Evolutionary conservation across 1,284 basidiomycete genomes (phyloP), one percentile per base, ranked within the genome.

Genomic region (Ceratobasidium sp.): DNA sequence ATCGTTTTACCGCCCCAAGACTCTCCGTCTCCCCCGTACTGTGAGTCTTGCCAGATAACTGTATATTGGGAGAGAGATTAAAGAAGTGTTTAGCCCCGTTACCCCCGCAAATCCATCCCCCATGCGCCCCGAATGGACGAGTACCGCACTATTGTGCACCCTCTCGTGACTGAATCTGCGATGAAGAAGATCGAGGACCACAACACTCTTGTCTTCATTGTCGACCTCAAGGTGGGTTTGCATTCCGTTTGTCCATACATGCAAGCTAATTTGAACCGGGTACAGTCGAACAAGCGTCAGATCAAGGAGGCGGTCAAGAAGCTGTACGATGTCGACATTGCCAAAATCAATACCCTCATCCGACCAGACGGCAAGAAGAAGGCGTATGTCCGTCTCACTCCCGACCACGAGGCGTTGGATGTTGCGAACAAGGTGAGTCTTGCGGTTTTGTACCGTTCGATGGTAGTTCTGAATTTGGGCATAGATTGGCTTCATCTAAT

Each of bases 181-280:
- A 94, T 93, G 92, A 94, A 94, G 87, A 98, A 99, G 89, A 98
- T 99, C 75, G 96, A 99, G 86, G 96, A 98, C 82, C 90, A 98
- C 86, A 99, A 99, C 85, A 98, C 96, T 50, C 88, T 99, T 71
- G 96, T 98, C 72, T 98, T 98, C 85, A 92, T 98, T 74, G 94
- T 97, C 68, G 96, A 98, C 82, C 80, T 98, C 80, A 90, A 88
- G 79, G 85, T 65, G 35, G 6, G 49, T 20, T 8, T 50, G 32
- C 22, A 31, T 45, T 7, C n/a, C 20, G 8, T 20, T 6, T 12
- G 13, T 12, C 10, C 22, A 47, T 20, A 6, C 45, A 20, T 7
- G 35, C 15, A 42, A 31, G 25, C 82, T 6, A 2, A 29, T 31
- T 35, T n/a, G 4, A 3, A n/a, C n/a, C 10, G 45, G 20, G 10